Evolutionary conservation across 139 green algal genomes (phyloP), one percentile per base, ranked within the genome.

Genomic region (Auxenochlorella pyrenoidosa): DNA sequence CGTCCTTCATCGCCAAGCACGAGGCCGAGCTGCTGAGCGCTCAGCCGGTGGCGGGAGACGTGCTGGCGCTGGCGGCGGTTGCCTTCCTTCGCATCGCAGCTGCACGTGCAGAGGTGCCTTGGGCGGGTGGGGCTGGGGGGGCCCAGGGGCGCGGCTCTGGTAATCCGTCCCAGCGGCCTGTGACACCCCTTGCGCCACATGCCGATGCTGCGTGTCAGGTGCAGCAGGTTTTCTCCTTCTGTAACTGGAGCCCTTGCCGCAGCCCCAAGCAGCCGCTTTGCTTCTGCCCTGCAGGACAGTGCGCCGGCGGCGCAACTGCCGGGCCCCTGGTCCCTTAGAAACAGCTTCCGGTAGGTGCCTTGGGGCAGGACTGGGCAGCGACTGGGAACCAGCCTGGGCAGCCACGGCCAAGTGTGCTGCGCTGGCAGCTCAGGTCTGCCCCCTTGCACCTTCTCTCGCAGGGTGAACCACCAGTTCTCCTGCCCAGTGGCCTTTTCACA

Each of bases 1-100:
- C 91, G 22, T 79, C 81, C 41, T 93, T 93, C 87, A 92, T 93
- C 68, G 26, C 85, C 26, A 75, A 86, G 78, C 86, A 92, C 77
- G 36, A 91, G 75, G 75, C 58, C 34, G 44, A 82, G 41, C 83
- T 94, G 63, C 79, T 87, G 65, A 75, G 40, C 0, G 24, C 66
- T 0, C 18, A 71, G 24, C 79, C 73, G 0, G 70, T 85, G 24
- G 10, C 5, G 13, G 38, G 40, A 2, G 15, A 30, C 32, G 70
- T 88, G 41, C 36, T 88, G 26, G 90, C 88, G 12, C 82, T 93
- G 44, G 88, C 82, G n/a, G 90, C 88, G 16, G 3, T 91, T 2
- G 83, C 87, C 18, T 79, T 78, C 38, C 59, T 86, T 32, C 88
- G 83, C 24, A 40, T 89, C 3, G 77, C 73, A 1, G 60, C 30